phyloP scores from a whole-genome alignment of 257 asterid species.

The Solanum chilense region DNA sequence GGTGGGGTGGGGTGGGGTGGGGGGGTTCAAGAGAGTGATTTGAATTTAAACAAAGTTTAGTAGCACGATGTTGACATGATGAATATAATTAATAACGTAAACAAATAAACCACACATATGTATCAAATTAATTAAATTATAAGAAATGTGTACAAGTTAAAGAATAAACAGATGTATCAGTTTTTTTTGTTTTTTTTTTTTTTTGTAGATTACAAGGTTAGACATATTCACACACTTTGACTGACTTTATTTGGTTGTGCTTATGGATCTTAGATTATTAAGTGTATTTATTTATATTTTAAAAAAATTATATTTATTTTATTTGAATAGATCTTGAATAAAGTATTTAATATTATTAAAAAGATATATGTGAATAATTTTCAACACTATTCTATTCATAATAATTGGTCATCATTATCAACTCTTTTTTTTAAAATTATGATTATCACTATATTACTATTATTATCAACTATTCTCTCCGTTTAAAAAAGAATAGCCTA shows the following conservation, averaged over 20 bases:
- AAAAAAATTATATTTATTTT: neutral
- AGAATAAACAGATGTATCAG: neutral
- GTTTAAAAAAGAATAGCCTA: no score
- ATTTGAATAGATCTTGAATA: neutral
- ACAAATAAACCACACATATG: neutral
- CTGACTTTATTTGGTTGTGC: neutral
- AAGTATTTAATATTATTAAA: neutral
- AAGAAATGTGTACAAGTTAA: neutral
- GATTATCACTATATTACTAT: neutral
- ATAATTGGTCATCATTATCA: neutral
- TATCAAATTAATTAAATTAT: neutral
- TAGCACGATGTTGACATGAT: neutral
- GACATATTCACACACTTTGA: neutral
- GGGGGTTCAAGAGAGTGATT: neutral
- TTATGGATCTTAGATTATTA: neutral
- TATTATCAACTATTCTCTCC: fast-evolving
- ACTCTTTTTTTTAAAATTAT: neutral
- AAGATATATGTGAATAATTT: neutral
- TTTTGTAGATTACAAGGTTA: neutral
- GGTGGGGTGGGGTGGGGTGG: neutral
- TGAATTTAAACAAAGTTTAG: neutral
- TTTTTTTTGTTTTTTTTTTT: fast-evolving
- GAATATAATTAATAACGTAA: neutral
- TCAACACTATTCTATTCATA: neutral
- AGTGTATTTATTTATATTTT: neutral